phyloP scores from a whole-genome alignment of 345 rosid species.

The Eucalyptus marginata region DNA sequence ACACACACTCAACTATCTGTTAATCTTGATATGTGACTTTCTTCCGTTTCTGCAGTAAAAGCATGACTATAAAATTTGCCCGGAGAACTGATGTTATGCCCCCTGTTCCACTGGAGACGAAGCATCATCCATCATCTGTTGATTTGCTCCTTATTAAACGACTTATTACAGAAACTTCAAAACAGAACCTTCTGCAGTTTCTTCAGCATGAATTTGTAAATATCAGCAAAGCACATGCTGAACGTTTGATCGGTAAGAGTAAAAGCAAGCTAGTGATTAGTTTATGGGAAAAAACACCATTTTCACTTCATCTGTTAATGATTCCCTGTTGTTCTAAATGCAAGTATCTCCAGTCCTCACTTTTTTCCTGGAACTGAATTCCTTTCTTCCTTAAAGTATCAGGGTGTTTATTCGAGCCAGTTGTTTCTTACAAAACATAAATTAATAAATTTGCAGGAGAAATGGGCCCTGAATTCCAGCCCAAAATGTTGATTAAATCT shows the following conservation, averaged over 20 bases:
- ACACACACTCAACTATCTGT: background rate
- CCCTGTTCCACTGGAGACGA: slow-evolving; percentile 88
- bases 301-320: background rate
- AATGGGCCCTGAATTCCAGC: slow-evolving; percentile 90
- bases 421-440: background rate
- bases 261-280: background rate
- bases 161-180: slow-evolving; percentile 79
- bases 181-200: slow-evolving; percentile 76
- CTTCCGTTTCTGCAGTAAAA: slow-evolving; percentile 45
- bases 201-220: slow-evolving; percentile 95
- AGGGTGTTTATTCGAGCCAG: background rate
- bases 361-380: background rate
- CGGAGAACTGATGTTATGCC: slow-evolving; percentile 95
- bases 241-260: slow-evolving; percentile 67
- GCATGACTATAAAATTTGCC: slow-evolving; percentile 68
- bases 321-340: background rate
- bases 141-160: slow-evolving; percentile 90
- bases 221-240: slow-evolving; percentile 71
- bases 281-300: background rate
- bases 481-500: slow-evolving; percentile 73
- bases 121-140: slow-evolving; percentile 96
- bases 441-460: slow-evolving; percentile 37
- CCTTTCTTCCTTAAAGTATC: background rate
- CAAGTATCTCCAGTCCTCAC: background rate
- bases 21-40: background rate